Evolutionary conservation across 2,329 filamentous ascomycete genomes (phyloP).

Genomic region (Beauveria australis): DNA sequence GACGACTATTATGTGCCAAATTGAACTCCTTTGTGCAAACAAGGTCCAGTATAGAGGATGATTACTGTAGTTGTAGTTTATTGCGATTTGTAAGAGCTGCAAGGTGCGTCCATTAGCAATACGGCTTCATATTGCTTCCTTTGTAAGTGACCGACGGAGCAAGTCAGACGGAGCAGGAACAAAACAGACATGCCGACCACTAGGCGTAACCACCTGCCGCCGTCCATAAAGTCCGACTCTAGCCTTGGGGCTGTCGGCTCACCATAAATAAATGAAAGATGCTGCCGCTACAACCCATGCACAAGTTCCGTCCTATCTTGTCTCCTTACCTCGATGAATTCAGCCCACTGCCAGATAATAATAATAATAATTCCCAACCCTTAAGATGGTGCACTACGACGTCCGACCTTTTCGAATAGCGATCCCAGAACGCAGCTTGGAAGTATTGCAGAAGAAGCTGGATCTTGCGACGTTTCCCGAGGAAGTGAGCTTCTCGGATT

Average conservation of each 20-base stretch:
- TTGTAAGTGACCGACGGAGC: neutral
- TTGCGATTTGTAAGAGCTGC: too few species aligned
- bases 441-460: neutral
- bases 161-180: neutral
- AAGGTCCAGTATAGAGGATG: too few species aligned
- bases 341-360: too few species aligned
- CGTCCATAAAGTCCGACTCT: neutral
- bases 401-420: neutral
- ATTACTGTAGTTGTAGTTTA: too few species aligned
- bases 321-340: too few species aligned
- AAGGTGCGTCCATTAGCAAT: too few species aligned
- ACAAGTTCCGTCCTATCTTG: too few species aligned
- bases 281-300: neutral
- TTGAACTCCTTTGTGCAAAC: too few species aligned
- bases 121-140: neutral
- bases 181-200: neutral
- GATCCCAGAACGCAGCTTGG: neutral
- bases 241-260: too few species aligned
- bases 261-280: neutral
- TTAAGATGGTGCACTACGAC: neutral
- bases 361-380: too few species aligned
- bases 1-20: too few species aligned
- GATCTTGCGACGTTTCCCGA: neutral
- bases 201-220: neutral
- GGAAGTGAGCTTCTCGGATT: conserved; percentile 22